These are phyloP conservation scores for Ustilago tritici DNA, from an alignment of 1,284 basidiomycete species.

Conservation along the genomic window DNA sequence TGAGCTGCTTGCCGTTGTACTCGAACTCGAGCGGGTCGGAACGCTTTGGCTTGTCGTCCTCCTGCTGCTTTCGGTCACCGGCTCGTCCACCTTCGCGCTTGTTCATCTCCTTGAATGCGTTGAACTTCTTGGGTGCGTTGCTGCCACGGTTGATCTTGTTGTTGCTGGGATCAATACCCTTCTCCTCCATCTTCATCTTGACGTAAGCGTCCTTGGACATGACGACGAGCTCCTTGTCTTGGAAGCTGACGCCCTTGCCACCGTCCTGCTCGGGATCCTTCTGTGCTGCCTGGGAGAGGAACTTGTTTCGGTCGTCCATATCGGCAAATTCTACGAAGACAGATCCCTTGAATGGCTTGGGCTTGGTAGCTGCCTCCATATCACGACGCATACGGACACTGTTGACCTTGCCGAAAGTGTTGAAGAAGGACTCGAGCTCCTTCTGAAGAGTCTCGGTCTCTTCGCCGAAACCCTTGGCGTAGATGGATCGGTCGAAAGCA, in stretches of 20 bases:
- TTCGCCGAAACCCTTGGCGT: constrained; percentile 84
- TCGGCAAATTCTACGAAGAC: constrained; percentile 92
- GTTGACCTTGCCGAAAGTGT: constrained; percentile 82
- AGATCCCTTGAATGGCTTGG: constrained; percentile 90
- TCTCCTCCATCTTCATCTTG: constrained; percentile 97
- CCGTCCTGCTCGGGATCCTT: constrained; percentile 59
- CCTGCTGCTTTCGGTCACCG: constrained; percentile 59
- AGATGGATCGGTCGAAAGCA: constrained; percentile 69
- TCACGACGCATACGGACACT: constrained; percentile 87
- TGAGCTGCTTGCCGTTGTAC: constrained; percentile 72
- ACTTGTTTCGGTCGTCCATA: constrained; percentile 78
- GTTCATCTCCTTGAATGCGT: constrained; percentile 86
- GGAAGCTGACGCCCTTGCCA: constrained; percentile 56
- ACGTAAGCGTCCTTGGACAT: constrained; percentile 87
- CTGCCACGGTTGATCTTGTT: constrained; percentile 73
- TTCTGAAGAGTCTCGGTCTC: constrained; percentile 80
- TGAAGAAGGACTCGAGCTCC: constrained; percentile 85
- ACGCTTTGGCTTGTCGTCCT: constrained; percentile 61
- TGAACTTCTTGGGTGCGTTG: constrained; percentile 75
- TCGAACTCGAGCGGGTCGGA: constrained; percentile 69
- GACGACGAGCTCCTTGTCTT: constrained; percentile 76
- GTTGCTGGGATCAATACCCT: constrained; percentile 79
- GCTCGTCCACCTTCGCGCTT: constrained; percentile 70
- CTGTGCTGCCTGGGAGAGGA: constrained; percentile 79
- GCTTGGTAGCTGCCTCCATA: constrained; percentile 67